Base-by-base conservation (phyloP, 2,329 filamentous ascomycete genomes). In the Xylogone sp. region DNA sequence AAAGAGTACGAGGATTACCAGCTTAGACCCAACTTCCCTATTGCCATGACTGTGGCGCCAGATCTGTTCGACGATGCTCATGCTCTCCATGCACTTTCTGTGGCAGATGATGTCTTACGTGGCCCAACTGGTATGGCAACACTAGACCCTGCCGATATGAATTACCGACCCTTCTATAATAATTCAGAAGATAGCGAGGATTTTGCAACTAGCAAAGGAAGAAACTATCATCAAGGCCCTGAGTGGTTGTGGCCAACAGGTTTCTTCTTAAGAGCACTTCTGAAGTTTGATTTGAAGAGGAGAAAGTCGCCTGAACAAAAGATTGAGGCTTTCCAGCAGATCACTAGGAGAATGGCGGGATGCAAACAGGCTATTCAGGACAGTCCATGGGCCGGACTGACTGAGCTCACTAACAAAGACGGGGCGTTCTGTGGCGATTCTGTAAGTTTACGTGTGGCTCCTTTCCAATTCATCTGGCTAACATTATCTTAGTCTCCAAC, bases 1-100 rank as follows among this genome's bases (percentile, higher is more conserved):
- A 97, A 97, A 70, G 90, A 94, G 67, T 97, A 95, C 65, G 91
- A 97, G 66, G 94, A 99, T 71, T 99, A 99, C 71, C 94, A 99
- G 69, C 82, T 99, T 42, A 89, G 94, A 21, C 79, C 89, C 55
- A 99, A 99, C 73, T 97, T 95, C 72, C 82, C 92, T 27, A 93
- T 99, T 58, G 90, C 93, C 60, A 97, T 99, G 94, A 83, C 87
- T 2, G 93, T 95, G 1, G 92, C 95, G 0, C 90, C 94, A 0
- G 87, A 90, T 21, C 82, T 99, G 13, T 99, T 99, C 68, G 81
- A 89, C 22, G 77, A 84, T 0, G 73, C 79, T 1, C 88, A 95
- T 63, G 95, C 93, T 6, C 79, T 96, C 55, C 75, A 82, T 51
- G 89, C 92, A 2, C 79, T 99, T 24, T 84, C 87, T 57, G 72